Evolutionary conservation across 2,329 filamentous ascomycete genomes (phyloP).

Genomic region (Sarocladium oryzae): DNA sequence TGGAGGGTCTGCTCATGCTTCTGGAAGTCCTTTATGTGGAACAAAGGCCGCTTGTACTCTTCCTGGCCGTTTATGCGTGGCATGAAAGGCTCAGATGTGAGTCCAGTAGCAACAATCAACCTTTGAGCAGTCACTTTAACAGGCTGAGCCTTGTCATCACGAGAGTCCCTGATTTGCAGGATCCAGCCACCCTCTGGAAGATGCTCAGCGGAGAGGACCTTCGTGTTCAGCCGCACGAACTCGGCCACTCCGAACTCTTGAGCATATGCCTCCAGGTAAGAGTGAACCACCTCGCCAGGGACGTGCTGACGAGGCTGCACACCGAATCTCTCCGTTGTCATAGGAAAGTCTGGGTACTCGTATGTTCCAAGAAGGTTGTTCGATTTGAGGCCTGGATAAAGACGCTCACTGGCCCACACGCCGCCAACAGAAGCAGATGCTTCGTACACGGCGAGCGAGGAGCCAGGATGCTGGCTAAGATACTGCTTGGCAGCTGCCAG

Average conservation of each 20-base stretch:
- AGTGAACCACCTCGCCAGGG: constrained; percentile 37
- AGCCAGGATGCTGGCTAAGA: constrained; percentile 1
- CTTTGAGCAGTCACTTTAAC: constrained; percentile 33
- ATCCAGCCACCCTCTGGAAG: constrained; percentile 35
- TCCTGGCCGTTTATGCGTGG: constrained; percentile 41
- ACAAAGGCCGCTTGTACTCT: constrained; percentile 37
- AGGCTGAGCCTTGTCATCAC: constrained; percentile 11
- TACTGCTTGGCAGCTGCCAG: constrained; percentile 12
- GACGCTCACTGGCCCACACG: constrained; percentile 12
- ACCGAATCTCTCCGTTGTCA: constrained; percentile 10
- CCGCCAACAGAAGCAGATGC: constrained; percentile 10
- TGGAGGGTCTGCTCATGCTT: constrained; percentile 33
- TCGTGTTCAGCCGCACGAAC: constrained; percentile 32
- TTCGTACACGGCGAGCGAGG: constrained; percentile 12
- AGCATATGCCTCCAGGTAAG: constrained; percentile 42
- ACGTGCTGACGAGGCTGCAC: constrained; percentile 30
- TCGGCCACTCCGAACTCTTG: constrained; percentile 34
- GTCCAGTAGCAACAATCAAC: constrained; percentile 48
- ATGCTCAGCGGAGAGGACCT: constrained; percentile 37
- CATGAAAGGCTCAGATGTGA: constrained; percentile 42
- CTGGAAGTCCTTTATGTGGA: constrained; percentile 42
- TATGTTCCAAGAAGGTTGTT: constrained; percentile 14
- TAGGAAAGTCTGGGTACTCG: constrained; percentile 14
- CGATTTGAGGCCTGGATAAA: constrained; percentile 14
- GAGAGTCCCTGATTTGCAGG: constrained; percentile 22